phyloP scores from a whole-genome alignment of 208 protist genomes.

The Vickermania ingenoplastis region DNA sequence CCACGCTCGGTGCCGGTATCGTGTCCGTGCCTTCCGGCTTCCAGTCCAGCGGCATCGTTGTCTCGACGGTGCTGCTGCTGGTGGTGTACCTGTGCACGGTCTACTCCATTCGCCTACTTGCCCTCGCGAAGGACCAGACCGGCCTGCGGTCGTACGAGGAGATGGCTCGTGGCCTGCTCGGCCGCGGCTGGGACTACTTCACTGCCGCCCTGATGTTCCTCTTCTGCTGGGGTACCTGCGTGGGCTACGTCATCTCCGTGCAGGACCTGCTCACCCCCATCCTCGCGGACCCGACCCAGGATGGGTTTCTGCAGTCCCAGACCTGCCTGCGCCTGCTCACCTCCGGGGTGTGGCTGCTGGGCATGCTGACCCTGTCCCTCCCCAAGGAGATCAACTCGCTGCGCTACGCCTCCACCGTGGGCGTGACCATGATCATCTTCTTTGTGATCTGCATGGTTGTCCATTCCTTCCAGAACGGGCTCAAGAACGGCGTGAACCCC shows the following conservation, averaged over 20 bases:
- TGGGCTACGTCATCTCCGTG: constrained; percentile 50
- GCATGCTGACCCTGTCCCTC: constrained; percentile 54
- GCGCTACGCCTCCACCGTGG: constrained; percentile 41
- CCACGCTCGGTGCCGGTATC: constrained; percentile 14
- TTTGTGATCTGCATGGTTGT: constrained; percentile 36
- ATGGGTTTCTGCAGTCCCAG: constrained; percentile 10
- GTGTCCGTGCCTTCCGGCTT: constrained; percentile 10
- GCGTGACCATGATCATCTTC: constrained; percentile 18
- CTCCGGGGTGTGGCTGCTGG: constrained; percentile 31
- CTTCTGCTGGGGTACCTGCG: constrained; percentile 29
- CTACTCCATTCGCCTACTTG: constrained; percentile 14
- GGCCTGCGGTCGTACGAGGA: constrained; percentile 9
- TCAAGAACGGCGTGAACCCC: constrained; percentile 18
- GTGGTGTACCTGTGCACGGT: constrained; percentile 5
- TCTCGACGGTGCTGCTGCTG: constrained; percentile 7
- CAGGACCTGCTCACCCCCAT: constrained; percentile 34
- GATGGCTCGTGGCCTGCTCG: constrained; percentile 9
- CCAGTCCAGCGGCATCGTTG: constrained; percentile 7
- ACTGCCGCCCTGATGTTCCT: constrained; percentile 22
- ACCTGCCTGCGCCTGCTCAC: constrained; percentile 30
- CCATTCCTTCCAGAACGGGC: constrained; percentile 3
- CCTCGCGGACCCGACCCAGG: constrained; percentile 11
- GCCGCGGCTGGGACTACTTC: constrained; percentile 17
- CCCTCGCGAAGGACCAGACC: constrained; percentile 2
- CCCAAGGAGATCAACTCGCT: constrained; percentile 57